Evolutionary conservation across 2,329 filamentous ascomycete genomes (phyloP), one percentile per base, ranked within the genome.

Genomic region (Tolypocladium album): DNA sequence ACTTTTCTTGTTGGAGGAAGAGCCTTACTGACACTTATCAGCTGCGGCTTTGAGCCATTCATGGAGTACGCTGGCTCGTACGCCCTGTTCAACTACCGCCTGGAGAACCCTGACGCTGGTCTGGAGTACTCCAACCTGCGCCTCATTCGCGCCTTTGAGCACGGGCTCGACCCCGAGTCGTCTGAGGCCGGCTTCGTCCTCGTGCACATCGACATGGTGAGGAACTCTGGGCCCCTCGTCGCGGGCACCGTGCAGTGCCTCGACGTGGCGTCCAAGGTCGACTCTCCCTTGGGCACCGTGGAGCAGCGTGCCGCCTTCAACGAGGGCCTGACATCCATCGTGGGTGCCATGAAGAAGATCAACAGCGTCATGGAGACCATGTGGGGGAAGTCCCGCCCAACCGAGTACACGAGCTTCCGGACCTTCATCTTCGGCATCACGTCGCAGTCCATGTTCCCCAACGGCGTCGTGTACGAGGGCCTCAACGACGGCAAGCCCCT

Each of bases 401-500:
- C 82, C 22, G 85, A 91, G 65, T 97, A 97, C 76, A 90, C 89
- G 61, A 88, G 84, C 66, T 97, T 96, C 83, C 88, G 92, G 47
- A 96, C 93, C 13, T 97, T 97, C 79, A 97, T 97, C 77, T 96
- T 96, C 70, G 93, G 93, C 67, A 96, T 97, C 74, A 95, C 91
- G 1, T 88, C 85, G 56, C 92, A 97, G 75, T 88, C 86, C 68
- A 96, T 97, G 92, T 97, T 97, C 74, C 92, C 92, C 11, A 79
- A 92, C 64, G 93, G 93, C 11, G 93, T 97, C 9, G 76, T 96
- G 55, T 97, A 97, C 72, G 88, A 95, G 71, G 92, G 91, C 11
- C 83, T 93, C 62, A 87, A 87, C 64, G 85, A 88, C 61, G 74
- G 75, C 62, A 72, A 89, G 70, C 88, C 89, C 4, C 77, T 91